These are phyloP conservation scores for Periglandula ipomoeae DNA, from an alignment of 2,329 filamentous ascomycete genomes.

Conservation along the genomic window DNA sequence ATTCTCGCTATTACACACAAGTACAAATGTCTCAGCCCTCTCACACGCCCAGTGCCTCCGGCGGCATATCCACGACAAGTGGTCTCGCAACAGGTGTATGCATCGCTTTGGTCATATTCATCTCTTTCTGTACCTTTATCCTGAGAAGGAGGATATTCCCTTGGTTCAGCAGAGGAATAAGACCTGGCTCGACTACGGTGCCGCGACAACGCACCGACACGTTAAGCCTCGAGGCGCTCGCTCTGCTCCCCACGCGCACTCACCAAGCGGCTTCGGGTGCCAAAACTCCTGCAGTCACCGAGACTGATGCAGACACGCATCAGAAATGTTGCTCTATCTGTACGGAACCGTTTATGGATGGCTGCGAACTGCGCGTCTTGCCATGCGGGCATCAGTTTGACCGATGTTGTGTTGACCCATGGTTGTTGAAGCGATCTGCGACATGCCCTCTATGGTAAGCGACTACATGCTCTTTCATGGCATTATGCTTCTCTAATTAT, in stretches of 20 bases:
- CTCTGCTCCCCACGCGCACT: background rate
- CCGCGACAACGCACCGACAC: background rate
- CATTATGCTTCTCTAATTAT: background rate
- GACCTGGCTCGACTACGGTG: too few species aligned
- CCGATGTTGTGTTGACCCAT: conserved; percentile 4
- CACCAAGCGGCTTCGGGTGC: background rate
- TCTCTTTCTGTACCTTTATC: background rate
- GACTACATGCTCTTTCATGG: background rate
- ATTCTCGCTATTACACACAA: too few species aligned
- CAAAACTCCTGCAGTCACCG: background rate
- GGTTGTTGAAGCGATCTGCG: conserved; percentile 1
- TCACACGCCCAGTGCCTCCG: background rate
- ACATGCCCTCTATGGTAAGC: conserved; percentile 7
- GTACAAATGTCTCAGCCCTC: too few species aligned
- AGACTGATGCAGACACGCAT: background rate
- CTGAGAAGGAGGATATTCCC: background rate
- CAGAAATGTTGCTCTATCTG: conserved; percentile 4
- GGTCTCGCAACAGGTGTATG: background rate
- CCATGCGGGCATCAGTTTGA: conserved; percentile 6
- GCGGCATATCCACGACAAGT: background rate
- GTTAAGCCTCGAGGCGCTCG: background rate
- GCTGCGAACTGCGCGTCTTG: conserved; percentile 1
- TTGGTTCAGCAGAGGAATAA: background rate
- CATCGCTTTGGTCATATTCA: background rate
- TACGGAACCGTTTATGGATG: conserved; percentile 2